Evolutionary conservation across 148 eudicot species (phyloP).

Genomic region (Spergularia bocconei): DNA sequence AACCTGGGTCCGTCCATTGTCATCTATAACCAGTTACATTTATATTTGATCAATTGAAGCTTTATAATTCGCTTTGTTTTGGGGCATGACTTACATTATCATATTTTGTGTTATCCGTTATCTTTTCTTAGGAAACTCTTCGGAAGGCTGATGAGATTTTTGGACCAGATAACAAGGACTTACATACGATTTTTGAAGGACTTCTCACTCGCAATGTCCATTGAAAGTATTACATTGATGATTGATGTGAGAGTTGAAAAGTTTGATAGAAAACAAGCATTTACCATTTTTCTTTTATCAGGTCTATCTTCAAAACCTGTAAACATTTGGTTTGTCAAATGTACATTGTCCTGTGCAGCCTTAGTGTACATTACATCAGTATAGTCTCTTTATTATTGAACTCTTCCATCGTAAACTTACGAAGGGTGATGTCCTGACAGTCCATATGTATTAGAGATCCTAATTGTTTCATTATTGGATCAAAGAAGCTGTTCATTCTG

Average conservation of each 20-base stretch:
- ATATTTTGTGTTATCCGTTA: constrained; percentile 1
- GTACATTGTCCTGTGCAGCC: constrained; percentile 15
- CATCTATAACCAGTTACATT: no score
- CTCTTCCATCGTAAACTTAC: background rate
- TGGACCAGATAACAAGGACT: constrained; percentile 84
- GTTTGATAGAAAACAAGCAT: background rate
- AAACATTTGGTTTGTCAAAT: background rate
- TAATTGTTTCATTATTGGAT: no score
- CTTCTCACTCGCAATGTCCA: constrained; percentile 67
- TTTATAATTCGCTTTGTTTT: background rate
- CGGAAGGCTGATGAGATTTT: constrained; percentile 87
- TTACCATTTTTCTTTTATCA: background rate
- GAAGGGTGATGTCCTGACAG: background rate
- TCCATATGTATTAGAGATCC: no score
- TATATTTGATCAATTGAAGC: no score
- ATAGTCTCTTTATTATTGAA: background rate
- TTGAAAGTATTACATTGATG: constrained; percentile 23
- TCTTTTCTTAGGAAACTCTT: constrained; percentile 63
- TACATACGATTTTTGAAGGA: constrained; percentile 74
- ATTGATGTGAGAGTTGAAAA: background rate
- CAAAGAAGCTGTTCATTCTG: no score
- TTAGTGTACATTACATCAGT: constrained; percentile 9
- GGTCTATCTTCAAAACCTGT: constrained; percentile 17
- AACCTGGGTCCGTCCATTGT: no score
- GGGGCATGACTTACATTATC: background rate